These are phyloP conservation scores for Fusarium sambucinum DNA, from an alignment of 2,329 filamentous ascomycete genomes.

Conservation along the genomic window DNA sequence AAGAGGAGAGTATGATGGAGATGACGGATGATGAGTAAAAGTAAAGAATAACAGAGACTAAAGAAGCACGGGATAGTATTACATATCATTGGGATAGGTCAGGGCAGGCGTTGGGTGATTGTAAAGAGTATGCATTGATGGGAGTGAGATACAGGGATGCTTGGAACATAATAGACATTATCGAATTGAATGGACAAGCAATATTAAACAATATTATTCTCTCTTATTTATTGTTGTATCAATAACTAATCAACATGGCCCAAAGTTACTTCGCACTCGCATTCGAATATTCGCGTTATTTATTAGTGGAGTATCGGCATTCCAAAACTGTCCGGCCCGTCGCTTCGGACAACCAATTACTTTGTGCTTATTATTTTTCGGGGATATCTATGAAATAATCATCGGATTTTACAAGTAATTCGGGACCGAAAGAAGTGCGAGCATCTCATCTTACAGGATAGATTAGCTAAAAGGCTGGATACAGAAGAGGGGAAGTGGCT, in stretches of 20 bases:
- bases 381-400: constrained; percentile 15
- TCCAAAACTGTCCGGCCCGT: constrained; percentile 31
- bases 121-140: constrained; percentile 10
- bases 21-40: constrained; percentile 65
- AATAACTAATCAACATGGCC: not conserved
- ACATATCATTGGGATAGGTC: constrained; percentile 25
- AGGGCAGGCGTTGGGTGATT: constrained; percentile 33
- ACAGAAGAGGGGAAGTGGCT: constrained; percentile 22
- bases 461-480: constrained; percentile 13
- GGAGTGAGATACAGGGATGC: not conserved
- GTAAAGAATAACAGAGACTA: not conserved
- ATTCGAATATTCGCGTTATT: constrained; percentile 1
- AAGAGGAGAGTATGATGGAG: constrained; percentile 65
- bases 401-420: not conserved
- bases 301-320: constrained; percentile 31
- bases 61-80: constrained; percentile 16
- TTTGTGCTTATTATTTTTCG: constrained; percentile 38
- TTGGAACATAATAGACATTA: not conserved
- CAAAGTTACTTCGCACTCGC: constrained; percentile 25
- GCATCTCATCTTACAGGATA: not conserved
- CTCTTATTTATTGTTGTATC: not conserved
- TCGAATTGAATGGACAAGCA: not conserved
- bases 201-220: not conserved
- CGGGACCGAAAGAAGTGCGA: constrained; percentile 22
- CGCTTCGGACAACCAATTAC: constrained; percentile 33